These are phyloP conservation scores for Pichia norvegensis DNA, from an alignment of 1,139 yeast genomes.

Conservation along the genomic window DNA sequence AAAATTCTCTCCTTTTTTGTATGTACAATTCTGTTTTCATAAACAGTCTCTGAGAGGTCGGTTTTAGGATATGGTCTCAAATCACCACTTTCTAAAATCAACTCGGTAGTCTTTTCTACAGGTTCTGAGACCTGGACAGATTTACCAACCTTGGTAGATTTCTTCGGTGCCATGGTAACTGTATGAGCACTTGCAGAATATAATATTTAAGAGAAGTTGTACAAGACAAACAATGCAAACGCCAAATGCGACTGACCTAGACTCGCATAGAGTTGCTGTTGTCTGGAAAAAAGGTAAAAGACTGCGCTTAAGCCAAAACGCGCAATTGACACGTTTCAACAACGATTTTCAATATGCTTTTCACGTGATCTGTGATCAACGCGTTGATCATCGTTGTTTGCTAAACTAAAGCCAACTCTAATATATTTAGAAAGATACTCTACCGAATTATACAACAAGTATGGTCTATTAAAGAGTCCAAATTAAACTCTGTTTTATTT, in stretches of 20 bases:
- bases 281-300: neutral
- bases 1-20: slow-evolving; percentile 32
- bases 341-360: too few relatives aligned
- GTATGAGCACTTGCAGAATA: neutral
- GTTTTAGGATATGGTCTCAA: slow-evolving; percentile 33
- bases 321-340: slow-evolving; percentile 1
- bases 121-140: slow-evolving; percentile 3
- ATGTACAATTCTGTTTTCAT: slow-evolving; percentile 31
- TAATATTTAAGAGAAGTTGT: neutral
- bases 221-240: neutral
- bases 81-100: slow-evolving; percentile 35
- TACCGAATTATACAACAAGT: neutral
- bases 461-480: too few relatives aligned
- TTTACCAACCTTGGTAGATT: slow-evolving; percentile 13
- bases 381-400: too few relatives aligned
- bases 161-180: slow-evolving; percentile 23
- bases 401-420: too few relatives aligned
- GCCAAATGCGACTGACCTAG: neutral
- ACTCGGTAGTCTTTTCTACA: slow-evolving; percentile 26
- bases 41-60: slow-evolving; percentile 36
- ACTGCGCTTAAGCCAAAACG: neutral
- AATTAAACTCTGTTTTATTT: slow-evolving; percentile 28
- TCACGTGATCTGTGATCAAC: neutral
- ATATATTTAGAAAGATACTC: too few relatives aligned
- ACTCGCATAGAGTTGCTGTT: neutral